Evolutionary conservation across 2,329 filamentous ascomycete genomes (phyloP), one percentile per base, ranked within the genome.

Genomic region (Epichloe sibirici): DNA sequence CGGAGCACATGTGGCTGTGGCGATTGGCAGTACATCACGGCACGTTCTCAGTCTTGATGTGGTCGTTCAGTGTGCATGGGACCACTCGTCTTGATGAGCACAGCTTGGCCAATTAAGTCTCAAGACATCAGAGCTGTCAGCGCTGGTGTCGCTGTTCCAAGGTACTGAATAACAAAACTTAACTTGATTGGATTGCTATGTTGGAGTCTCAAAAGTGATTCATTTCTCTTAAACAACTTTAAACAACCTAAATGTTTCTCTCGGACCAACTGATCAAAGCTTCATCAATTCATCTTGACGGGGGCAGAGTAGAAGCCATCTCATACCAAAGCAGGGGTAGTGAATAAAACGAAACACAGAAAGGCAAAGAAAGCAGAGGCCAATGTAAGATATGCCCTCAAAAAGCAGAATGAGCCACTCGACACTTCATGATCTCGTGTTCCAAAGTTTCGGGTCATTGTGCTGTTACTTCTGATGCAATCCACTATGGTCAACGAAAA

Each of bases 191-290:
- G 9, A 31, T 45, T 50, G 28, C 23, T 39, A 44, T 54, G 23
- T 45, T 38, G n/a, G n/a, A 50, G 38, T 37, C 9, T 28, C 45
- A 37, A 51, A 39, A 42, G 21, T 46, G 21, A n/a, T 46, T 15
- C 13, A 7, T 44, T 44, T 42, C n/a, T 23, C 5, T 23, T 21
- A 53, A 48, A 42, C 28, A 53, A 35, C 4, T 21, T 21, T 17
- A 53, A 47, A 43, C 31, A 54, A 37, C 38, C 39, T 44, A 48
- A 42, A 51, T 40, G 45, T 34, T 47, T 51, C 31, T 49, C 34
- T 34, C 15, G 23, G 37, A 54, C 53, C 37, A 42, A 25, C 40
- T 54, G 37, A 49, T 54, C 45, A 54, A 49, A 52, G 31, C 42
- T 42, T 51, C 40, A 40, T 45, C 4, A 37, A 21, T 15, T 28